phyloP scores from a whole-genome alignment of 805 yeast genomes.

The Candida caryicola region DNA sequence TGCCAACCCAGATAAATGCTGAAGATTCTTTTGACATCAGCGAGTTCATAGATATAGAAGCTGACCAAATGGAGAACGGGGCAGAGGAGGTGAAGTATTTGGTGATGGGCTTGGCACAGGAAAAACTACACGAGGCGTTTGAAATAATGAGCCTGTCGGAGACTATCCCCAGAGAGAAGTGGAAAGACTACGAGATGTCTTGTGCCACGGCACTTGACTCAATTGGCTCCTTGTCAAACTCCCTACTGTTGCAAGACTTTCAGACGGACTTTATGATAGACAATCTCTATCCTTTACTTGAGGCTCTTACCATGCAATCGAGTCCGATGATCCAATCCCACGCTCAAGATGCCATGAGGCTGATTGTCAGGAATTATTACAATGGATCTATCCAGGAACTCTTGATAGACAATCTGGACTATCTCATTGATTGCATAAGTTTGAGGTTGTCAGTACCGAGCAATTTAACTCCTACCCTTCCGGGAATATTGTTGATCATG shows the following conservation, averaged over 20 bases:
- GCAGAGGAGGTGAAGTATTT: slow-evolving; percentile 28
- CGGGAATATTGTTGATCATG: slow-evolving; percentile 66
- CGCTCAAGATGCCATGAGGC: slow-evolving; percentile 53
- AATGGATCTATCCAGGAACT: slow-evolving; percentile 54
- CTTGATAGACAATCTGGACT: slow-evolving; percentile 70
- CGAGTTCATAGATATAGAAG: slow-evolving; percentile 18
- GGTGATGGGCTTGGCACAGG: slow-evolving; percentile 38
- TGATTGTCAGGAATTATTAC: slow-evolving; percentile 43
- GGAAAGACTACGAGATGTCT: slow-evolving; percentile 21
- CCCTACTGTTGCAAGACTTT: slow-evolving; percentile 28
- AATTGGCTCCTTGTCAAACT: slow-evolving; percentile 30
- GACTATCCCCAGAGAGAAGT: slow-evolving; percentile 6
- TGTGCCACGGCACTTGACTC: slow-evolving; percentile 45
- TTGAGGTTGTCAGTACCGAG: slow-evolving; percentile 64
- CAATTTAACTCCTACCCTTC: slow-evolving; percentile 65
- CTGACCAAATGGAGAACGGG: slow-evolving; percentile 6
- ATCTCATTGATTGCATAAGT: slow-evolving; percentile 76
- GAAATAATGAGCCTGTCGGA: slow-evolving; percentile 3
- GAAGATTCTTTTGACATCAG: slow-evolving; percentile 22
- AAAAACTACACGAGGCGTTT: slow-evolving; percentile 36
- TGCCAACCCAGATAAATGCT: slow-evolving; percentile 5
- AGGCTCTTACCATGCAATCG: slow-evolving; percentile 58
- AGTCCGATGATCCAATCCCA: slow-evolving; percentile 48
- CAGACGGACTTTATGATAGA: slow-evolving; percentile 60
- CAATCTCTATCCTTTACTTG: slow-evolving; percentile 67